Percentiles rank a stretch among this genome's conserved stretches.
phyloP scores from a whole-genome alignment of 1,284 basidiomycete genomes.

The Puccinia coronata region DNA sequence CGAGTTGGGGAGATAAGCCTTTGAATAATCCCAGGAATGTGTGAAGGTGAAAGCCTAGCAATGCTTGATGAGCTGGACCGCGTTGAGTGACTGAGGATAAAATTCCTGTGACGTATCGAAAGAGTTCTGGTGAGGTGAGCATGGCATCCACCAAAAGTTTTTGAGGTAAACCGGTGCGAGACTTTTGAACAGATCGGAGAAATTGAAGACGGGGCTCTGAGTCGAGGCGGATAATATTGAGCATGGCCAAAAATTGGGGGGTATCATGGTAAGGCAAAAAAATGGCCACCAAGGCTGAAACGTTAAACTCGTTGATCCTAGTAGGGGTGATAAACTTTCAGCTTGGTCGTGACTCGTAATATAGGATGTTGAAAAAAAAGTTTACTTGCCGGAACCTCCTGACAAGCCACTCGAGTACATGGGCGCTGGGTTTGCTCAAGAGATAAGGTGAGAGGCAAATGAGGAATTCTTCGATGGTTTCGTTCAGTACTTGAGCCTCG shows the following conservation, averaged over 20 bases:
- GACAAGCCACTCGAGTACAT: constrained; percentile 94
- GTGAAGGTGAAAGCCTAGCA: constrained; percentile 76
- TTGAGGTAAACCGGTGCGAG: constrained; percentile 71
- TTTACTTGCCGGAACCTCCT: constrained; percentile 78
- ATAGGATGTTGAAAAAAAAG: not conserved
- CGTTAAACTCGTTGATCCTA: constrained; percentile 91
- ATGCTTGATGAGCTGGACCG: constrained; percentile 67
- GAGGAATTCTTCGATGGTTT: constrained; percentile 68
- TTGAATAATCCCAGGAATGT: constrained; percentile 66
- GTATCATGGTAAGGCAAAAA: constrained; percentile 96
- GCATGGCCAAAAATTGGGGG: constrained; percentile 88
- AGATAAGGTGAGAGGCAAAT: constrained; percentile 75
- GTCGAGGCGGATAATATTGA: constrained; percentile 75
- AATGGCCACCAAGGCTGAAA: constrained; percentile 73
- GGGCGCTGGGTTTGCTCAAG: constrained; percentile 76
- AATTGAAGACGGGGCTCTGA: constrained; percentile 51
- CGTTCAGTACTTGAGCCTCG: constrained; percentile 68
- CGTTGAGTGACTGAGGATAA: constrained; percentile 67
- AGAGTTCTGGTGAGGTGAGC: constrained; percentile 69
- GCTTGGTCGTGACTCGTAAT: not conserved
- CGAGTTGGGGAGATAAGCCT: constrained; percentile 56
- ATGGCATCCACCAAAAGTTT: constrained; percentile 72
- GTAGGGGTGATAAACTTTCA: constrained; percentile 13
- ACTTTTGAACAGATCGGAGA: constrained; percentile 72
- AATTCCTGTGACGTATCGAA: constrained; percentile 66